phyloP scores from a whole-genome alignment of 2,329 filamentous ascomycete genomes.

The Nemania abortiva region DNA sequence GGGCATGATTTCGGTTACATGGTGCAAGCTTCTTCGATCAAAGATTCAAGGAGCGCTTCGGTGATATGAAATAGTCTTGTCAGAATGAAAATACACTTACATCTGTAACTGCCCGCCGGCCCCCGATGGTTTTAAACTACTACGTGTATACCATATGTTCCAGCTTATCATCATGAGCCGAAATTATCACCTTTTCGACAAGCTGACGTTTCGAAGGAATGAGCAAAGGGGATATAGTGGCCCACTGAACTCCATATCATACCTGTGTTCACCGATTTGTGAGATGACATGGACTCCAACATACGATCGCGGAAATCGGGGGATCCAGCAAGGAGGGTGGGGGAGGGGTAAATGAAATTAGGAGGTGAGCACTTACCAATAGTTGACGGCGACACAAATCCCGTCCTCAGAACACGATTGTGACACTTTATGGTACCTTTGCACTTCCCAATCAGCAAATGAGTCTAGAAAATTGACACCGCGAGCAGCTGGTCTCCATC shows the following conservation, averaged over 20 bases:
- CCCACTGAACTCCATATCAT: conserved; percentile 82
- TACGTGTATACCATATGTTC: background rate
- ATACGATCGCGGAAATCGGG: conserved; percentile 4
- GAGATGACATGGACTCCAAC: conserved; percentile 3
- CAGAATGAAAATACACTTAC: conserved; percentile 32
- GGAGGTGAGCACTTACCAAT: conserved; percentile 68
- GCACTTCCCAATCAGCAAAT: conserved; percentile 10
- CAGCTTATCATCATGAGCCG: background rate
- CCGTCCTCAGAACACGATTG: conserved; percentile 77
- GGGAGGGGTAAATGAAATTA: background rate
- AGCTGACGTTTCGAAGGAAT: conserved; percentile 39
- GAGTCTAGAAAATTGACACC: background rate
- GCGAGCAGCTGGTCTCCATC: background rate
- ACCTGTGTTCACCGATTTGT: conserved; percentile 61
- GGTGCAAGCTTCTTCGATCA: conserved; percentile 19
- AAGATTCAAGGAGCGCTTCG: conserved; percentile 3
- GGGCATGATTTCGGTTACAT: conserved; percentile 33
- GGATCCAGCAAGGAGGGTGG: background rate
- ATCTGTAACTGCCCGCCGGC: background rate
- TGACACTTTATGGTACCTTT: conserved; percentile 81
- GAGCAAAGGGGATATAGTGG: conserved; percentile 72
- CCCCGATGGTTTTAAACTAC: background rate
- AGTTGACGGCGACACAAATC: conserved; percentile 83
- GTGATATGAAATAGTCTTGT: conserved; percentile 13
- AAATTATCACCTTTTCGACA: conserved; percentile 22